phyloP scores from a whole-genome alignment of 2,329 filamentous ascomycete genomes.

The Alternaria novae-zelandiae region DNA sequence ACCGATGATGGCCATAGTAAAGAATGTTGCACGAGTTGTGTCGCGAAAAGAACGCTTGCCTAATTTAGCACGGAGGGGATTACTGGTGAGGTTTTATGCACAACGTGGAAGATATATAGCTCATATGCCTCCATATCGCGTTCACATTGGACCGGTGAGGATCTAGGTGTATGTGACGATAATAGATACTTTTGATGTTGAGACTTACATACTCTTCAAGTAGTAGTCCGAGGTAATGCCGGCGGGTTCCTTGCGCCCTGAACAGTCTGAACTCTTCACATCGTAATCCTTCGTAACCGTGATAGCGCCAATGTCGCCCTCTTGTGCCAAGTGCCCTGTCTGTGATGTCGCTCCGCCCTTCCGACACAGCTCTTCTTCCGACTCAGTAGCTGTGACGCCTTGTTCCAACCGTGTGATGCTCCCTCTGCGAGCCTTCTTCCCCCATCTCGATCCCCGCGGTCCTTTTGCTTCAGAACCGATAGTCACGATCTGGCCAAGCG shows the following conservation, averaged over 20 bases:
- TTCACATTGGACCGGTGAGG: not conserved
- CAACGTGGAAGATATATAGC: not conserved
- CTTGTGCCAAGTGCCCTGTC: not conserved
- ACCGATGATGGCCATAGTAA: not conserved
- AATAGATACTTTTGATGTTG: not conserved
- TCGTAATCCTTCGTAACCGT: not conserved
- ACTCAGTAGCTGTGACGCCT: not conserved
- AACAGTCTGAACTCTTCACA: not conserved
- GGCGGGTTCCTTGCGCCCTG: not conserved
- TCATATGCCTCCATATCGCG: not conserved
- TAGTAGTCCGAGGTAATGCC: not conserved
- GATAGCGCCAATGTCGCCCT: not conserved
- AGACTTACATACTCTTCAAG: not conserved
- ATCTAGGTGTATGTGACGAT: not conserved
- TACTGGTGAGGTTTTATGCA: not conserved
- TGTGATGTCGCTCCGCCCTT: not conserved
- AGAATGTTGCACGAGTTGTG: not conserved
- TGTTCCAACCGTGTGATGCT: not conserved
- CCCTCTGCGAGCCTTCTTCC: not conserved
- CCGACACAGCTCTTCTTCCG: not conserved
- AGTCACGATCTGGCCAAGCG: not conserved
- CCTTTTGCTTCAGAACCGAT: not conserved
- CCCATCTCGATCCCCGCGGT: not conserved
- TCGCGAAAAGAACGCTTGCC: too few relatives aligned
- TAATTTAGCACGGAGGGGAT: not conserved